Evolutionary conservation across 345 rosid genomes (phyloP).

Genomic region (Arabis alpina): DNA sequence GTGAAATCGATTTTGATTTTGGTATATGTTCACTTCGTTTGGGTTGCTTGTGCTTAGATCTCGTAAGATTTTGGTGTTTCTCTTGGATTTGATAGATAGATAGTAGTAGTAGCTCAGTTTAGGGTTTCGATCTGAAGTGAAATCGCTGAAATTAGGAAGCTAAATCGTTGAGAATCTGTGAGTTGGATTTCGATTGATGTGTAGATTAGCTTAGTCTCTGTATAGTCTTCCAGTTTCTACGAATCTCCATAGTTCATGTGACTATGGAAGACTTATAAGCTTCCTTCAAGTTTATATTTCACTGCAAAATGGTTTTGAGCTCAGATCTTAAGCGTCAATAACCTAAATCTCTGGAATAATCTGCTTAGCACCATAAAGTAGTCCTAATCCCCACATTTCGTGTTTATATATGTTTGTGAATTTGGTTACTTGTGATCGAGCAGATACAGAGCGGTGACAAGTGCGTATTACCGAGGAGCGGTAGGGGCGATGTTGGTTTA

Average conservation of each 20-base stretch:
- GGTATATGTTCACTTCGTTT: not conserved
- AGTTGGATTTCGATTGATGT: not conserved
- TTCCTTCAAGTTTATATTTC: not conserved
- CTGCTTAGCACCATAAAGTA: not conserved
- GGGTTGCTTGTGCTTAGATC: slow-evolving; percentile 25
- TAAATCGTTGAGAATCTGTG: not conserved
- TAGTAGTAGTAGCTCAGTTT: slow-evolving; percentile 1
- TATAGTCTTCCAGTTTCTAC: not conserved
- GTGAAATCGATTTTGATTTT: not conserved
- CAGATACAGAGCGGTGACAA: slow-evolving; percentile 85
- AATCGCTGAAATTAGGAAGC: not conserved
- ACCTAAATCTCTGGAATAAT: not conserved
- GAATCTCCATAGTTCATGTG: not conserved
- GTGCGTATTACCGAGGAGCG: slow-evolving; percentile 84
- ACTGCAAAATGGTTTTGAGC: slow-evolving; percentile 7
- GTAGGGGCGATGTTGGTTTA: slow-evolving; percentile 87
- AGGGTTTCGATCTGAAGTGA: slow-evolving; percentile 2
- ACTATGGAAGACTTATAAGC: not conserved
- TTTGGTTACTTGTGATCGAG: slow-evolving; percentile 7
- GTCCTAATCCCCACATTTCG: not conserved
- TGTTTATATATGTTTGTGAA: slow-evolving; percentile 1
- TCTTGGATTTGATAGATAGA: slow-evolving; percentile 2
- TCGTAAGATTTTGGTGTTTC: not conserved
- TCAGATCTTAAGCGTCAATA: not conserved
- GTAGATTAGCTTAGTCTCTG: not conserved